Base-by-base conservation (phyloP, 805 yeast genomes). In the Lipomyces yamanashiensis region DNA sequence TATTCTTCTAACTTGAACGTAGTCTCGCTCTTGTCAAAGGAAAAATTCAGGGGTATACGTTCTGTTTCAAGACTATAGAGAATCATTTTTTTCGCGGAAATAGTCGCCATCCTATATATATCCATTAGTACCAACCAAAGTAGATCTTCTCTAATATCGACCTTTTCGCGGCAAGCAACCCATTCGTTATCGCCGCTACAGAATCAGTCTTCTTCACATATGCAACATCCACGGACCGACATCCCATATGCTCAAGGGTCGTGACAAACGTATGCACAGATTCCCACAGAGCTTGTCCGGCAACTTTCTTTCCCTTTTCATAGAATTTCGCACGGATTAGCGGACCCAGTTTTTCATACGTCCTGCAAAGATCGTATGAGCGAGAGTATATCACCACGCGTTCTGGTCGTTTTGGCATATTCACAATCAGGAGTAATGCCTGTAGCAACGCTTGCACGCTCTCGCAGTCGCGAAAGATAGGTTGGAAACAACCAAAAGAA, bases 31-130 rank as follows among this genome's bases (percentile, higher is more conserved):
- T 56, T 43, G 12, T 50, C 55, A 39, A 45, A 41, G 7, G 49
- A 37, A 40, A 33, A 43, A 9, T 34, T 15, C 23, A 41, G 10
- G 13, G 59, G 54, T 5, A 61, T 36, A 9, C 39, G 17, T 40
- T 64, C 67, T 7, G 43, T 19, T 10, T 43, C 62, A 15, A 57
- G 13, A 36, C 50, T 43, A 48, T 60, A 58, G 17, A 13, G 10
- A 10, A 57, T 47, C 53, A 65, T 50, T n/a, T 49, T 36, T 40
- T 58, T 21, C 7, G 66, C 66, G 2, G 59, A 58, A 10, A 58
- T 49, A 33, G 10, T 44, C 15, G 67, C 67, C 54, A 64, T 45
- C 49, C 67, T 59, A 50, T 12, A 36, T 4, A 17, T 17, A 13
- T 9, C 17, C 19, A 34, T n/a, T 10, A 49, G 17, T 36, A 33